Percentiles rank a stretch among this genome's conserved stretches.
phyloP scores from a whole-genome alignment of 1,139 yeast genomes.

The Suhomyces bolitotheri region DNA sequence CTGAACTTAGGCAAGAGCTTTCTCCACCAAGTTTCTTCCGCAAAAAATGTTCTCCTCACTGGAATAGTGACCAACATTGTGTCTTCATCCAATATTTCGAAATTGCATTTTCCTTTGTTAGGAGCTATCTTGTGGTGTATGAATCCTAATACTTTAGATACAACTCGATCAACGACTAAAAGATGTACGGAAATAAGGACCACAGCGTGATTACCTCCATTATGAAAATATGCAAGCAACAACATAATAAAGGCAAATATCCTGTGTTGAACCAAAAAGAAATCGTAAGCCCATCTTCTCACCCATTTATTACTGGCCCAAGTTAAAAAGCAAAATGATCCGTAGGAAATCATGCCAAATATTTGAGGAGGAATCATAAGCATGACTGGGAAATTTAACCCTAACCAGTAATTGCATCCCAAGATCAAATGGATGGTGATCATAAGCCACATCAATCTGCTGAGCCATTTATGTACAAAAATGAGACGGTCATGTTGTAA shows the following conservation, averaged over 20 bases:
- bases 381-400: conserved; percentile 40
- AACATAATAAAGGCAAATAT: conserved; percentile 45
- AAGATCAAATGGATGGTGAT: conserved; percentile 39
- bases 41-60: conserved; percentile 22
- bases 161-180: conserved; percentile 46
- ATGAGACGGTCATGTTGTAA: conserved; percentile 41
- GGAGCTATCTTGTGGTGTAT: conserved; percentile 40
- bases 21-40: conserved; percentile 30
- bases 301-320: conserved; percentile 40
- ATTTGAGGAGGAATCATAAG: conserved; percentile 50
- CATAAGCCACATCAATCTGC: conserved; percentile 40
- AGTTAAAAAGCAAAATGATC: conserved; percentile 36
- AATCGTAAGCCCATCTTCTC: conserved; percentile 44
- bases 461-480: conserved; percentile 47
- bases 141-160: conserved; percentile 30
- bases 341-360: conserved; percentile 51
- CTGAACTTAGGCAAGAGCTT: conserved; percentile 38
- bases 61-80: conserved; percentile 44
- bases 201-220: conserved; percentile 33
- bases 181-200: conserved; percentile 47
- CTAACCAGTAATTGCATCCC: conserved; percentile 42
- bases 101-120: conserved; percentile 39
- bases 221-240: conserved; percentile 46
- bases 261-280: conserved; percentile 47
- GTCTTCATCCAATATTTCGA: conserved; percentile 43